Base-by-base conservation (phyloP, 1,284 basidiomycete species). In the Singerocomus inundabilis region DNA sequence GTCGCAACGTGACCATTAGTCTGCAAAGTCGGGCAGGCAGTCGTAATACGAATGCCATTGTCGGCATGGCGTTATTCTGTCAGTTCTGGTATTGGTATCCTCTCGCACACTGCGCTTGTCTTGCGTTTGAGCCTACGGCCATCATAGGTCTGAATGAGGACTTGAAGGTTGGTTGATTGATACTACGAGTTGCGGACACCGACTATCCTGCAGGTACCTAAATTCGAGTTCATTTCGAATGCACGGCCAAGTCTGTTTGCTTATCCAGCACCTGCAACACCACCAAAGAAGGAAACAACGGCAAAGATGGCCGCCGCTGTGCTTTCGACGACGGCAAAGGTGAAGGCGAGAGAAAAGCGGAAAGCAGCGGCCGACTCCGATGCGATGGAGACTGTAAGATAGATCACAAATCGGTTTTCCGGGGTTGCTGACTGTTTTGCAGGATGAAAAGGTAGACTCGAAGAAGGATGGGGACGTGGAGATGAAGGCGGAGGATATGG, bases 11-110 rank as follows among this genome's bases (percentile, higher is more conserved):
- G 51, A 97, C 93, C 9, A 93, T 98, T 62, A 93, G 85, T 60
- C 74, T 98, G 48, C 88, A 93, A 66, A 96, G 91, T 62, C 84
- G 91, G 54, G 92, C 91, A 6, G 95, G 95, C 6, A 94, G 88
- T 56, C 81, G 80, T 58, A 94, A 97, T 68, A 94, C 93, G 59
- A 90, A 82, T 49, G 92, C 94, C 4, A 91, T 98, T 54, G 92
- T 98, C 34, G 95, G 95, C 26, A 94, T 98, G 90, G 85, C 88
- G 15, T 71, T 98, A 63, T 98, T 98, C 74, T 92, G 89, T 62
- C 95, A 98, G 69, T 98, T 98, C 73, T 98, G 95, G 95, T 98
- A 98, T 69, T 98, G 95, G 95, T 98, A 94, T 72, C 95, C 95
- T 31, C 75, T 98, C 26, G 93, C 93, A n/a, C 94, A 97, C 64